phyloP scores from a whole-genome alignment of 768 basidiomycete species.

The Megacollybia marginata region DNA sequence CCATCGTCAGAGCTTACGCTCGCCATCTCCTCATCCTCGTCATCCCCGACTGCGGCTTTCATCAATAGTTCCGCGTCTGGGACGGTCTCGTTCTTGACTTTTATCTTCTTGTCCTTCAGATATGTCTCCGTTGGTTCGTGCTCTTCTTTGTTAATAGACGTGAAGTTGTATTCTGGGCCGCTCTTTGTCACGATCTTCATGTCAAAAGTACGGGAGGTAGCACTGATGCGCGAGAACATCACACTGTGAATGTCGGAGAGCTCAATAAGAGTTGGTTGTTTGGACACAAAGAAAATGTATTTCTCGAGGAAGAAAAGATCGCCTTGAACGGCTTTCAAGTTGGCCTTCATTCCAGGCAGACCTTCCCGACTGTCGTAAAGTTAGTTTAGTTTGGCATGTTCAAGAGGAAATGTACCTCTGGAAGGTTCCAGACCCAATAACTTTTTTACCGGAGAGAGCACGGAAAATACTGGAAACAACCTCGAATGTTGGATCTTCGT shows the following conservation, averaged over 20 bases:
- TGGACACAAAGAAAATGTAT: slow-evolving; percentile 96
- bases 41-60: slow-evolving; percentile 54
- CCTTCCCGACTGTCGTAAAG: slow-evolving; percentile 61
- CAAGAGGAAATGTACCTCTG: slow-evolving; percentile 48
- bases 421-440: slow-evolving; percentile 81
- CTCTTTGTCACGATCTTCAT: slow-evolving; percentile 81
- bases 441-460: slow-evolving; percentile 84
- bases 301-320: slow-evolving; percentile 98
- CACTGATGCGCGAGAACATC: slow-evolving; percentile 89
- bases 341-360: slow-evolving; percentile 94
- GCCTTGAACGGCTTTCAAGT: slow-evolving; percentile 93
- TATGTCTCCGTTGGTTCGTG: slow-evolving; percentile 81
- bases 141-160: slow-evolving; percentile 94
- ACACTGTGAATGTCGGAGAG: slow-evolving; percentile 85
- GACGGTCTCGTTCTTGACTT: slow-evolving; percentile 92
- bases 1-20: slow-evolving; percentile 71
- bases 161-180: slow-evolving; percentile 84
- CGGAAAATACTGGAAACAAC: slow-evolving; percentile 94
- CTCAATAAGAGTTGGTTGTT: slow-evolving; percentile 87
- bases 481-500: slow-evolving; percentile 93
- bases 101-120: slow-evolving; percentile 84
- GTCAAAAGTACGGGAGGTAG: slow-evolving; percentile 90
- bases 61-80: slow-evolving; percentile 78
- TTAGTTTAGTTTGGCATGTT: background rate
- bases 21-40: slow-evolving; percentile 76